Evolutionary conservation across 495 filamentous ascomycete genomes (phyloP), one percentile per base, ranked within the genome.

Genomic region (Aspergillus avenaceus): DNA sequence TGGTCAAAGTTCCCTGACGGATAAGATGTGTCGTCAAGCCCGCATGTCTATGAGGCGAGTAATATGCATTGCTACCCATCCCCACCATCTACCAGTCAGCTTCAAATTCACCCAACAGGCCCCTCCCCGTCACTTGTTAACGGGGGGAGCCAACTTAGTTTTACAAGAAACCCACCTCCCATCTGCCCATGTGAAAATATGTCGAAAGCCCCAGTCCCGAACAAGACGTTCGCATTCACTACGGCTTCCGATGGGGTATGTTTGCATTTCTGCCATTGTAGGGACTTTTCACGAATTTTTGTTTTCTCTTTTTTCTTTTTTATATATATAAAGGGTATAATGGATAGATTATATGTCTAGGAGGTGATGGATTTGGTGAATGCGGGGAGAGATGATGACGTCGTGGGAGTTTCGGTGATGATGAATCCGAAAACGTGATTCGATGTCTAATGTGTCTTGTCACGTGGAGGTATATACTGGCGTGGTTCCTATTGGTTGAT

Each of bases 101-200:
- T 13, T n/a, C 8, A 16, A 24, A n/a, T n/a, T n/a, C n/a, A n/a
- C n/a, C n/a, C n/a, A n/a, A n/a, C n/a, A n/a, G n/a, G n/a, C n/a
- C n/a, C n/a, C n/a, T n/a, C n/a, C n/a, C n/a, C n/a, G n/a, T n/a
- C n/a, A n/a, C n/a, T n/a, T n/a, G n/a, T n/a, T n/a, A n/a, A n/a
- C n/a, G n/a, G n/a, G n/a, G n/a, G n/a, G n/a, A n/a, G n/a, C n/a
- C n/a, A n/a, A n/a, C n/a, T n/a, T n/a, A n/a, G n/a, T n/a, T n/a
- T n/a, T n/a, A n/a, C n/a, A n/a, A n/a, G n/a, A n/a, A 0, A 75
- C 78, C 45, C 82, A 87, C 82, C 83, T 82, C 22, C 80, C 72
- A 71, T 95, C 89, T 6, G 77, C 81, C 88, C 89, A 93, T 19
- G 87, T 90, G 49, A 90, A 92, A 50, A 91, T 84, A 60, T 83